A percentile compares a stretch with the other conserved stretches of the same genome.
phyloP scores from a whole-genome alignment of 768 basidiomycete species.

The Leccinellum rugosiceps region DNA sequence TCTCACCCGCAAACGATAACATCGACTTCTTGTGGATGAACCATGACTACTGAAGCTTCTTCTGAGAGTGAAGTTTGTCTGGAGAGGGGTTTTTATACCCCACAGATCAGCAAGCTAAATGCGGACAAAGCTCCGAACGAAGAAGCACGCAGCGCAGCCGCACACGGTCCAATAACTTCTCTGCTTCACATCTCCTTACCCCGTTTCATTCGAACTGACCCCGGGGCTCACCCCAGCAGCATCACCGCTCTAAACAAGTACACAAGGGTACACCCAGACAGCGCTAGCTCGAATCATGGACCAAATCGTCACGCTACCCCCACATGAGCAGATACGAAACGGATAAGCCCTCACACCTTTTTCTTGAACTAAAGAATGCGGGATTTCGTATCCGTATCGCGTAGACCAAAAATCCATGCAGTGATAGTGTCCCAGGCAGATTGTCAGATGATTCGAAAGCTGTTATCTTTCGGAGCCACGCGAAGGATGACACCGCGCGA shows the following conservation, averaged over 20 bases:
- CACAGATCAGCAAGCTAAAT: slow-evolving; percentile 1
- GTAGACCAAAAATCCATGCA: neutral
- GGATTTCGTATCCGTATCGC: neutral
- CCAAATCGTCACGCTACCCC: neutral
- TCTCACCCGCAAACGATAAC: slow-evolving; percentile 59
- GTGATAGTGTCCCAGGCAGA: neutral
- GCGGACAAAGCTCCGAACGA: too few species aligned
- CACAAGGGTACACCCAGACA: neutral
- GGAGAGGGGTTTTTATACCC: slow-evolving; percentile 13
- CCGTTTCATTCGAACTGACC: neutral
- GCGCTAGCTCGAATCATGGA: neutral
- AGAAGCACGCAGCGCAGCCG: neutral
- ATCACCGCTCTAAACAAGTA: neutral
- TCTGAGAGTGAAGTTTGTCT: neutral
- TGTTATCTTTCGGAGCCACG: slow-evolving; percentile 1
- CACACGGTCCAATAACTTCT: neutral
- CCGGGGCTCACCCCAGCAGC: neutral
- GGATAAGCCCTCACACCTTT: neutral
- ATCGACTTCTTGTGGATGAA: slow-evolving; percentile 69
- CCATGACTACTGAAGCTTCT: slow-evolving; percentile 25
- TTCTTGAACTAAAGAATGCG: neutral
- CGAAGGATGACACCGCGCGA: neutral
- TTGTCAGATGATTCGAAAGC: slow-evolving; percentile 14
- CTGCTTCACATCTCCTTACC: neutral
- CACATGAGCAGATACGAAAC: neutral